A percentile compares a stretch with the other conserved stretches of the same genome.
Evolutionary conservation across 1,284 basidiomycete species (phyloP).

Genomic region (Marasmius sp.): DNA sequence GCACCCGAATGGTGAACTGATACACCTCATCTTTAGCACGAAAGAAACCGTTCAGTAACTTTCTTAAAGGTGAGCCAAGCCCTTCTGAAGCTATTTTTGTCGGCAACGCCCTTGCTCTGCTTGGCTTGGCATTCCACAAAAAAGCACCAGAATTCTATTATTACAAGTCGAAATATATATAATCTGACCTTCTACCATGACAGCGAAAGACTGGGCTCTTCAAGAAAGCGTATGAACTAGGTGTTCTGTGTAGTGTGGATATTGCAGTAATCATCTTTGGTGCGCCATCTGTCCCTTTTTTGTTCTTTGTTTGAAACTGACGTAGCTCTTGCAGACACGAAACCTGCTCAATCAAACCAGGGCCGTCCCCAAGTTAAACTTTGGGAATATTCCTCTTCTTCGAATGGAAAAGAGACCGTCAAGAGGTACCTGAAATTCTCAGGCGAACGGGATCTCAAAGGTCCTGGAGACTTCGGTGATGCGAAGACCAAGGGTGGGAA

Average conservation of each 20-base stretch:
- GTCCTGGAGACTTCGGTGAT: not conserved
- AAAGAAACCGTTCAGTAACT: not conserved
- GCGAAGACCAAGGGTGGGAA: not conserved
- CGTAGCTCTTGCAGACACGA: no score
- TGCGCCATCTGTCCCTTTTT: not conserved
- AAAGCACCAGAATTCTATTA: not conserved
- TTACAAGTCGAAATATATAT: not conserved
- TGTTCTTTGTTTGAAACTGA: no score
- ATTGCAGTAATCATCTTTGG: not conserved
- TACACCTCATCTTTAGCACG: not conserved
- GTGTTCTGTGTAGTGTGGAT: slow-evolving; percentile 19
- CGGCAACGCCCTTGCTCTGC: not conserved
- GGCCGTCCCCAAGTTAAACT: not conserved
- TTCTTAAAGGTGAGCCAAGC: not conserved
- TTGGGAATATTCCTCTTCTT: not conserved
- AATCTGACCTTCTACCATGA: slow-evolving; percentile 10
- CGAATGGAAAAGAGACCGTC: not conserved
- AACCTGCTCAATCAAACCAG: no score
- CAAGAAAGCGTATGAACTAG: slow-evolving; percentile 31
- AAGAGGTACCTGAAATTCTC: not conserved
- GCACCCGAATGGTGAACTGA: no score
- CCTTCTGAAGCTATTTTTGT: not conserved
- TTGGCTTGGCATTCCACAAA: not conserved
- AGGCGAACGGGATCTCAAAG: not conserved
- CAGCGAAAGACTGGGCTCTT: slow-evolving; percentile 30